A percentile compares a stretch with the other conserved stretches of the same genome.
Conservation (phyloP, 768 basidiomycete species). For the Suillus weaverae region DNA sequence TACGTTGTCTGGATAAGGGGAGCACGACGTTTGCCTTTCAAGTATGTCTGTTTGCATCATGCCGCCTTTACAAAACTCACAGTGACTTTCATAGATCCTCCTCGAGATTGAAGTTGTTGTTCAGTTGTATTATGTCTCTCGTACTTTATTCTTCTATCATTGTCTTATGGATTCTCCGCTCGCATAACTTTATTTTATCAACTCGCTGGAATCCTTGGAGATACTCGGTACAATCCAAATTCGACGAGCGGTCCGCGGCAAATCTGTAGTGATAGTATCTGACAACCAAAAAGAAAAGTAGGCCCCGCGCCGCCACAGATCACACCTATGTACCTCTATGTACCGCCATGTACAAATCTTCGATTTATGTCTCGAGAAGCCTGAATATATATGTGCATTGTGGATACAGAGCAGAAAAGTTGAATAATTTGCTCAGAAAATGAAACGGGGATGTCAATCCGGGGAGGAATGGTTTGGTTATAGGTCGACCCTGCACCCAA, state of each 20-base stretch:
- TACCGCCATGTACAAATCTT: not conserved
- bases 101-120: not conserved
- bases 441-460: not conserved
- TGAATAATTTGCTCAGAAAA: not conserved
- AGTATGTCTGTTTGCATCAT: not conserved
- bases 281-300: not conserved
- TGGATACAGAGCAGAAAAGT: not conserved
- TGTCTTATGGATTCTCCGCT: not conserved
- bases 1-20: not conserved
- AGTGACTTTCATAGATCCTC: not conserved
- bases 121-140: not conserved
- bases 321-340: not conserved
- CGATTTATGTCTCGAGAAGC: not conserved
- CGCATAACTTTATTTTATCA: not conserved
- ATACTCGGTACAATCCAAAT: not conserved
- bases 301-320: not conserved
- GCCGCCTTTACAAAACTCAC: not conserved
- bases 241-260: not conserved
- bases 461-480: too few relatives aligned
- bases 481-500: too few relatives aligned
- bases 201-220: not conserved
- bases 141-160: not conserved
- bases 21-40: not conserved
- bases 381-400: not conserved
- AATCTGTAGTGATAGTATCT: not conserved